Base-by-base conservation (phyloP, 2,329 filamentous ascomycete species). In the Fusarium tjaetaba region DNA sequence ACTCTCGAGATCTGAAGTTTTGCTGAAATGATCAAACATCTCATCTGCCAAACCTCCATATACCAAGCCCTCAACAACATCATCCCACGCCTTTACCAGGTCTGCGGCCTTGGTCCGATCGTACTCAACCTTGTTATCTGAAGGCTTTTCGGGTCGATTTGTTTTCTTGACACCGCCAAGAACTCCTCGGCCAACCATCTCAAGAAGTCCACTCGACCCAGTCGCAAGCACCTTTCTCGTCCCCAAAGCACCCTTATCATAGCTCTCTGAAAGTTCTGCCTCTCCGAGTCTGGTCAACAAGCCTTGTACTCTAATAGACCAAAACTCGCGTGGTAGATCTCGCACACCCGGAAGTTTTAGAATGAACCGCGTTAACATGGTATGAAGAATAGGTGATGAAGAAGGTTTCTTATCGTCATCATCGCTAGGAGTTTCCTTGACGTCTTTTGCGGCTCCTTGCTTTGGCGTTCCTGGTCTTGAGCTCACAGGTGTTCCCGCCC, bases 201-300 rank as follows among this genome's bases (percentile, higher is more conserved):
- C 93, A 61, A 94, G 85, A 64, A 95, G 81, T 11, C 90, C 89
- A 41, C 92, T 92, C 15, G 91, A 87, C 0, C 91, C 93, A 11
- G 93, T 94, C 1, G 93, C 89, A 55, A 96, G 82, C 26, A 92
- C 93, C 83, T 94, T 95, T 58, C 93, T 86, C 67, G 91, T 90
- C 2, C 93, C 93, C 73, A 96, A 82, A 1, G 90, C 86, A 20
- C 92, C 93, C 81, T 94, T 94, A 80, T 96, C 93, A 77, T 95
- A 96, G 79, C 92, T 94, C 80, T 96, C 93, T 3, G 92, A 94
- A 38, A 96, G 84, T 57, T 94, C 90, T 4, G 90, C 92, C 38
- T 90, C 87, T 14, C 87, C 90, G 61, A 96, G 84, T 76, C 89
- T 86, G 75, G 84, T 82, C 75, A 94, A 84, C 22, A 94, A 80